A percentile compares a stretch with the other conserved stretches of the same genome.
These are phyloP conservation scores for Aspergillus steynii DNA, from an alignment of 495 filamentous ascomycete genomes.

Conservation along the genomic window DNA sequence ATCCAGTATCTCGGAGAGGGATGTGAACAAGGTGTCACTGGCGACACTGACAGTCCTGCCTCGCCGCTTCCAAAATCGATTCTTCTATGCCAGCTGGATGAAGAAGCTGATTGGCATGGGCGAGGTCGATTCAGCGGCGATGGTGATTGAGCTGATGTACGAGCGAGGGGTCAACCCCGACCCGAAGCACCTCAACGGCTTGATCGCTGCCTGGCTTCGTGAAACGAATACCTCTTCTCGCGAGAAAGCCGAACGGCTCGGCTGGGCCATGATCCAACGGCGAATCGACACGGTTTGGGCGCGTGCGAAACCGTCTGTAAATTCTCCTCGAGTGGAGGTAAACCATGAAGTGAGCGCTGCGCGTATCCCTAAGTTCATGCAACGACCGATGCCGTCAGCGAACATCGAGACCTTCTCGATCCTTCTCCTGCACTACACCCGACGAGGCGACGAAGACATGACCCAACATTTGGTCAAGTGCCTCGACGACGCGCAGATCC, in stretches of 20 bases:
- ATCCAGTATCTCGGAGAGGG: slow-evolving; percentile 42
- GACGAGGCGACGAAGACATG: slow-evolving; percentile 55
- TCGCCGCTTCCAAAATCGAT: slow-evolving; percentile 66
- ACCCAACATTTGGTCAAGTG: slow-evolving; percentile 58
- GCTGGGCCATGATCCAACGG: slow-evolving; percentile 74
- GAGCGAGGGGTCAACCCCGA: slow-evolving; percentile 63
- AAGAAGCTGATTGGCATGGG: slow-evolving; percentile 75
- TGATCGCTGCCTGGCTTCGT: slow-evolving; percentile 74
- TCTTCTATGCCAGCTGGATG: slow-evolving; percentile 80
- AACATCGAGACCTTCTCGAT: slow-evolving; percentile 77
- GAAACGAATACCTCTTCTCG: slow-evolving; percentile 51
- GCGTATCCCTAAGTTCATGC: slow-evolving; percentile 37
- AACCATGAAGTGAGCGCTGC: slow-evolving; percentile 17
- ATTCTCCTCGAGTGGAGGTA: slow-evolving; percentile 19
- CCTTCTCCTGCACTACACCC: slow-evolving; percentile 69
- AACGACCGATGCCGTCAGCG: slow-evolving; percentile 53
- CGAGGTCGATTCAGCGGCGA: slow-evolving; percentile 65
- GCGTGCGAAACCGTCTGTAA: slow-evolving; percentile 30
- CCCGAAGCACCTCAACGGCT: slow-evolving; percentile 70
- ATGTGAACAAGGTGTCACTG: slow-evolving; percentile 53
- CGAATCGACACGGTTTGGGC: slow-evolving; percentile 59
- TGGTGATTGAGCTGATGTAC: slow-evolving; percentile 68
- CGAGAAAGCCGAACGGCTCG: slow-evolving; percentile 66
- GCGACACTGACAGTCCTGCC: slow-evolving; percentile 57
- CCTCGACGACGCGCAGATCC: slow-evolving; percentile 59